Evolutionary conservation across 1,284 basidiomycete species (phyloP).

Genomic region (Ustilago sp.): DNA sequence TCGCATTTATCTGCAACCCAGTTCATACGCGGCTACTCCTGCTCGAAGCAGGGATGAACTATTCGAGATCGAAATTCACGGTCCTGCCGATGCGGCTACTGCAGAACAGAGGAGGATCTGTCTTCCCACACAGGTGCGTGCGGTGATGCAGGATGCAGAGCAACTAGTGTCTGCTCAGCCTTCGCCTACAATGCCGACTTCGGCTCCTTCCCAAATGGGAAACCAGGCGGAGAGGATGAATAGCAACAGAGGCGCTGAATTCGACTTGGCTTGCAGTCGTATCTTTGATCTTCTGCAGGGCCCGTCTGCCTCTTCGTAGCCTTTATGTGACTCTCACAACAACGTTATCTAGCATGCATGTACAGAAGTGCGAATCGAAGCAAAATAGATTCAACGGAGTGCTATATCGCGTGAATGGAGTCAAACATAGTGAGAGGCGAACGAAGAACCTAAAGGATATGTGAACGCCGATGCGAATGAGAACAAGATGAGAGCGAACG

Average conservation of each 20-base stretch:
- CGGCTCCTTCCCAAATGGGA: background rate
- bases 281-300: slow-evolving; percentile 20
- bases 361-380: background rate
- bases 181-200: slow-evolving; percentile 3
- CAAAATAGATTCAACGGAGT: background rate
- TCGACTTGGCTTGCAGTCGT: background rate
- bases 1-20: slow-evolving; percentile 35
- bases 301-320: background rate
- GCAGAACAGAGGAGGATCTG: slow-evolving; percentile 12
- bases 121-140: slow-evolving; percentile 27
- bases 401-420: background rate
- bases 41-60: slow-evolving; percentile 32
- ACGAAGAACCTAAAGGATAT: slow-evolving; percentile 21
- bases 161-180: background rate
- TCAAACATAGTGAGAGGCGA: background rate
- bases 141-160: slow-evolving; percentile 32
- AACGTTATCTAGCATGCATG: background rate
- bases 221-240: too few relatives aligned
- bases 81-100: slow-evolving; percentile 5
- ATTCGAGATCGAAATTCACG: slow-evolving; percentile 34
- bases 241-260: background rate
- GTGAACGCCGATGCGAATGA: slow-evolving; percentile 32
- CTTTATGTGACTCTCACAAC: background rate
- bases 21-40: slow-evolving; percentile 23
- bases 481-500: slow-evolving; percentile 36